These are phyloP conservation scores for Dictyostelium purpureum DNA, from an alignment of 78 protist species.

Conservation along the genomic window DNA sequence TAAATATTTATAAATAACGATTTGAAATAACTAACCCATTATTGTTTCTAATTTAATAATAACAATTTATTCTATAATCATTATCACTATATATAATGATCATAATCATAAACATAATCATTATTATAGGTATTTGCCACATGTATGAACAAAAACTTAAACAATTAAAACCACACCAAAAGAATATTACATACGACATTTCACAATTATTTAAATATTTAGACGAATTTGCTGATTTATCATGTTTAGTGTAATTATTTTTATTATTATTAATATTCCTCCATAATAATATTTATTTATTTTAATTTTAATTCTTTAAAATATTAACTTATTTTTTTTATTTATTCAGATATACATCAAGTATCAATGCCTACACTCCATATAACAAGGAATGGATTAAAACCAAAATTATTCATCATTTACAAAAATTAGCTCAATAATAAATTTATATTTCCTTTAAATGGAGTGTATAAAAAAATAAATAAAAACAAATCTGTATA, in stretches of 20 bases:
- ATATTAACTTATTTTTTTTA: background rate
- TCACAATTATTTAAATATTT: conserved; percentile 41
- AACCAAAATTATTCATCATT: conserved; percentile 34
- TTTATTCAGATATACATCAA: conserved; percentile 4
- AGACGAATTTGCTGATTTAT: conserved; percentile 54
- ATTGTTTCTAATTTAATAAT: no score
- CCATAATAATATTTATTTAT: background rate
- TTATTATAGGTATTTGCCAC: conserved; percentile 46
- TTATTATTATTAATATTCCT: background rate
- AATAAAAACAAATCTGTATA: background rate
- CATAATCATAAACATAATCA: background rate
- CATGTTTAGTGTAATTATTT: conserved; percentile 42
- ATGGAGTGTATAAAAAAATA: background rate
- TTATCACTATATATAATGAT: background rate
- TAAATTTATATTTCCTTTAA: background rate
- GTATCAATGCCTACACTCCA: conserved; percentile 56
- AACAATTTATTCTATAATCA: background rate
- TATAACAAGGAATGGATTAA: conserved; percentile 77
- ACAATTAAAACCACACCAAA: conserved; percentile 46
- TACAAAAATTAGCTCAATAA: conserved; percentile 73
- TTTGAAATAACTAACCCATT: no score
- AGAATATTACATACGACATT: conserved; percentile 65
- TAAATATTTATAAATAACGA: background rate
- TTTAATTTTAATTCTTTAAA: background rate
- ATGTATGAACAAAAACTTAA: conserved; percentile 61